Evolutionary conservation across 768 basidiomycete species (phyloP).

Genomic region (Russula emetica): DNA sequence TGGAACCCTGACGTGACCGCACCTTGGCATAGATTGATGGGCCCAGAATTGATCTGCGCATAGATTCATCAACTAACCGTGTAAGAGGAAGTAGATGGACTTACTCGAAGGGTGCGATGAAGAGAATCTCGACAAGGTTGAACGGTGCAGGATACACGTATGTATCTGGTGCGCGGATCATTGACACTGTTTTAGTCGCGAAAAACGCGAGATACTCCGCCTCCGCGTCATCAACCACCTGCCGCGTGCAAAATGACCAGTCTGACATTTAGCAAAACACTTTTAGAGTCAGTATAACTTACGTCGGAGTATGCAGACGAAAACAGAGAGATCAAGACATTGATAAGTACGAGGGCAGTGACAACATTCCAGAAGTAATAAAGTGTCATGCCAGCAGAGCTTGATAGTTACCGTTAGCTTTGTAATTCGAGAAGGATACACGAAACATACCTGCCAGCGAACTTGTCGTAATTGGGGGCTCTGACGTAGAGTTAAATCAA

Average conservation of each 20-base stretch:
- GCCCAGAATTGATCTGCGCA: conserved; percentile 10
- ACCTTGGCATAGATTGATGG: conserved; percentile 54
- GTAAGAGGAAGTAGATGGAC: conserved; percentile 32
- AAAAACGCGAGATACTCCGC: conserved; percentile 91
- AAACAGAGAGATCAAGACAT: conserved; percentile 93
- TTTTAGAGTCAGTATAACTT: conserved; percentile 29
- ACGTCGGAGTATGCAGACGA: conserved; percentile 89
- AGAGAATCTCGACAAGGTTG: conserved; percentile 76
- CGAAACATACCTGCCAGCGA: conserved; percentile 24
- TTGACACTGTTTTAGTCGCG: conserved; percentile 76
- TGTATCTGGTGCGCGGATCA: conserved; percentile 85
- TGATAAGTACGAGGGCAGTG: conserved; percentile 80
- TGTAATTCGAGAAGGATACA: neutral
- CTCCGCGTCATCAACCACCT: conserved; percentile 81
- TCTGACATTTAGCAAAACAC: neutral
- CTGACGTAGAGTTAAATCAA: neutral
- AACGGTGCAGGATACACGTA: conserved; percentile 89
- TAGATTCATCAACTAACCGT: neutral
- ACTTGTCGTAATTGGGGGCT: conserved; percentile 15
- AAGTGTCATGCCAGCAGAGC: conserved; percentile 57
- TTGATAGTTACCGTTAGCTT: conserved; percentile 28
- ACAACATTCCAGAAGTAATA: conserved; percentile 88
- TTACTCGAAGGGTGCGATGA: conserved; percentile 85
- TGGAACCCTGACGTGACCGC: neutral
- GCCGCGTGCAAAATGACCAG: neutral